Percentiles rank a stretch among this genome's conserved stretches.
Evolutionary conservation across 352 stramenopile species (phyloP).

Genomic region (Phytophthora lateralis): DNA sequence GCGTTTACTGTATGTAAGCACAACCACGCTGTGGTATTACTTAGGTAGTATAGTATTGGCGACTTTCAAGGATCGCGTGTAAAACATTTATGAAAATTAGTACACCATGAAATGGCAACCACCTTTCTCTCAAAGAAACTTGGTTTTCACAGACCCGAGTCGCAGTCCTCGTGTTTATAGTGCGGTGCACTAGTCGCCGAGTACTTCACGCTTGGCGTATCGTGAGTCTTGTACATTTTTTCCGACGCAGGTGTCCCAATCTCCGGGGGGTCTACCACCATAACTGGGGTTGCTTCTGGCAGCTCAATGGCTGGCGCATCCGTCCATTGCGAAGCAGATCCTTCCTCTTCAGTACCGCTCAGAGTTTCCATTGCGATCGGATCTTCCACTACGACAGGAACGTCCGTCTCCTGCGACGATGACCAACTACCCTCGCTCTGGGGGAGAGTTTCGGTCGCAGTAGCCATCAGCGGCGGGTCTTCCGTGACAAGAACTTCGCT

Average conservation of each 20-base stretch:
- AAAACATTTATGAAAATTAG: background rate
- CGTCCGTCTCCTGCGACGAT: background rate
- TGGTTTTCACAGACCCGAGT: slow-evolving; percentile 8
- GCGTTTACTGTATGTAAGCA: slow-evolving; percentile 5
- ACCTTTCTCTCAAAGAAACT: background rate
- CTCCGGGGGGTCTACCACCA: slow-evolving; percentile 9
- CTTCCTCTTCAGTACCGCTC: background rate
- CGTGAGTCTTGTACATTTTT: slow-evolving; percentile 10
- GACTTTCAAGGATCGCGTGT: background rate
- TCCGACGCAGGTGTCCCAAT: slow-evolving; percentile 8
- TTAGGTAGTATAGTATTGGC: no score
- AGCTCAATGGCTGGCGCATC: slow-evolving; percentile 1
- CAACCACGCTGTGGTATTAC: no score
- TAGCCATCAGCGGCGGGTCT: background rate
- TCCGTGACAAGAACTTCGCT: background rate
- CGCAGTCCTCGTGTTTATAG: slow-evolving; percentile 16
- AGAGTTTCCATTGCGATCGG: no score
- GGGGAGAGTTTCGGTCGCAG: background rate
- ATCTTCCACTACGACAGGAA: background rate
- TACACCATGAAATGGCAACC: background rate
- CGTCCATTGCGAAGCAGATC: background rate
- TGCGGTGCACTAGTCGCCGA: background rate
- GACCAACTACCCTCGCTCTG: slow-evolving; percentile 4
- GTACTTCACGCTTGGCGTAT: slow-evolving; percentile 4
- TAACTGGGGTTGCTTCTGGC: slow-evolving; percentile 6